Evolutionary conservation across 2,329 filamentous ascomycete species (phyloP).

Genomic region (Apiospora koreana): DNA sequence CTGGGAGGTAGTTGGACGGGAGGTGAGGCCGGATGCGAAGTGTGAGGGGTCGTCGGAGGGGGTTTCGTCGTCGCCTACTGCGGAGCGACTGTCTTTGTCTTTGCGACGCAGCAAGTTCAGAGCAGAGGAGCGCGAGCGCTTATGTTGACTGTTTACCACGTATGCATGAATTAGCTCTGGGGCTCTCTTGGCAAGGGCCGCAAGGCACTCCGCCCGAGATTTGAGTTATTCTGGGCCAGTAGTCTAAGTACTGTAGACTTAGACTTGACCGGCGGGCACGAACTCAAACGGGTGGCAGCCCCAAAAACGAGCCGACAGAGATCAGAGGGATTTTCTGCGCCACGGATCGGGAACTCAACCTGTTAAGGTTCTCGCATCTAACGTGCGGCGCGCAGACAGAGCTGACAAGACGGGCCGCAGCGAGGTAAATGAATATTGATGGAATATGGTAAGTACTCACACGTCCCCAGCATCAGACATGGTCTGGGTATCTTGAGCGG

Average conservation of each 20-base stretch:
- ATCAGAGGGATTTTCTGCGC: not conserved
- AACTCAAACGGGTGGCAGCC: not conserved
- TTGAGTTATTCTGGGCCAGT: constrained; percentile 5
- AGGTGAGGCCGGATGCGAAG: constrained; percentile 32
- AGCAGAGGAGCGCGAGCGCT: constrained; percentile 53
- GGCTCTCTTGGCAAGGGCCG: constrained; percentile 7
- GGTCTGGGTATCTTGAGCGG: not conserved
- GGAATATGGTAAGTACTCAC: constrained; percentile 11
- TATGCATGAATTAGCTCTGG: constrained; percentile 14
- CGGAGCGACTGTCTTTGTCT: constrained; percentile 40
- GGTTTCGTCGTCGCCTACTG: constrained; percentile 47
- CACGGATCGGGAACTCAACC: not conserved
- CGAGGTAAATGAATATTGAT: not conserved
- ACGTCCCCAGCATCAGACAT: constrained; percentile 18
- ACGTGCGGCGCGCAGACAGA: not conserved
- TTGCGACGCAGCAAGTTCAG: constrained; percentile 57
- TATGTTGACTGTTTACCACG: constrained; percentile 40
- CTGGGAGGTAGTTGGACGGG: constrained; percentile 34
- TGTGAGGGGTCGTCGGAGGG: constrained; percentile 49
- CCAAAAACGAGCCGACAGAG: not conserved
- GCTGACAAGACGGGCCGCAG: not conserved
- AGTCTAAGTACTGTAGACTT: constrained; percentile 4
- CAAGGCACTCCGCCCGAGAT: constrained; percentile 6
- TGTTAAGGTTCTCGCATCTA: not conserved
- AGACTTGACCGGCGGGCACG: not conserved